These are phyloP conservation scores for Ophiocordyceps unilateralis DNA, from an alignment of 2,329 filamentous ascomycete genomes.

Conservation along the genomic window DNA sequence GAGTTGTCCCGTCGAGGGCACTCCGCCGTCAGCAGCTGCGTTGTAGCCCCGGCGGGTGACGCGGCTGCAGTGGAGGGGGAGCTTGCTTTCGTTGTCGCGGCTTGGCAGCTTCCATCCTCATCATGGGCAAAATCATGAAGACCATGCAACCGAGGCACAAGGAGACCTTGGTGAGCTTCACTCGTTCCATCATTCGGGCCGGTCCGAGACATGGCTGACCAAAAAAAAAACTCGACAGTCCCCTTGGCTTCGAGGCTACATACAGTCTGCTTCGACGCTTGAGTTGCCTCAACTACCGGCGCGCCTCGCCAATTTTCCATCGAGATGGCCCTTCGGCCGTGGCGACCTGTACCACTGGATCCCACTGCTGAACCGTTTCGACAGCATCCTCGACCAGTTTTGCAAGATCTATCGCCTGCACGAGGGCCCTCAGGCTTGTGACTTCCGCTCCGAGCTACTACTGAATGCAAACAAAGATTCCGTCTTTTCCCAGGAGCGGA, in stretches of 20 bases:
- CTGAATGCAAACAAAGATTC: constrained; percentile 37
- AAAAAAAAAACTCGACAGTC: constrained; percentile 36
- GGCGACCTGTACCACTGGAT: constrained; percentile 99
- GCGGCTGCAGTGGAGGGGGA: constrained; percentile 40
- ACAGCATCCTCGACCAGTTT: constrained; percentile 69
- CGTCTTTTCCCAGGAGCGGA: constrained; percentile 28
- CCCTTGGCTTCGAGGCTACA: constrained; percentile 69
- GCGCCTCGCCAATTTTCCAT: constrained; percentile 65
- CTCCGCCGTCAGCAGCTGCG: constrained; percentile 16
- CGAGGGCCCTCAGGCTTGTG: constrained; percentile 61
- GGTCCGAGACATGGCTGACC: background rate
- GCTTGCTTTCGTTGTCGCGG: constrained; percentile 30
- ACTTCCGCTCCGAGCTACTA: constrained; percentile 53
- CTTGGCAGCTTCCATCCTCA: constrained; percentile 39
- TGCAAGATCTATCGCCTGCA: constrained; percentile 65
- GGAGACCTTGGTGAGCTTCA: constrained; percentile 43
- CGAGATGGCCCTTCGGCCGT: constrained; percentile 84
- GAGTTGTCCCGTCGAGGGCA: constrained; percentile 16
- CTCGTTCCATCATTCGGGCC: too few species aligned
- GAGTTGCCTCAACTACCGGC: constrained; percentile 62
- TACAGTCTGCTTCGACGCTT: constrained; percentile 48
- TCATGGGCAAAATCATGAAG: constrained; percentile 54
- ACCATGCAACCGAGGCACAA: constrained; percentile 48
- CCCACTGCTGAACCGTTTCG: constrained; percentile 80
- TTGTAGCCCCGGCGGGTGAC: constrained; percentile 22